Percentiles rank a stretch among this genome's conserved stretches.
phyloP scores from a whole-genome alignment of 2,329 filamentous ascomycete genomes.

The Claviceps spartinae region DNA sequence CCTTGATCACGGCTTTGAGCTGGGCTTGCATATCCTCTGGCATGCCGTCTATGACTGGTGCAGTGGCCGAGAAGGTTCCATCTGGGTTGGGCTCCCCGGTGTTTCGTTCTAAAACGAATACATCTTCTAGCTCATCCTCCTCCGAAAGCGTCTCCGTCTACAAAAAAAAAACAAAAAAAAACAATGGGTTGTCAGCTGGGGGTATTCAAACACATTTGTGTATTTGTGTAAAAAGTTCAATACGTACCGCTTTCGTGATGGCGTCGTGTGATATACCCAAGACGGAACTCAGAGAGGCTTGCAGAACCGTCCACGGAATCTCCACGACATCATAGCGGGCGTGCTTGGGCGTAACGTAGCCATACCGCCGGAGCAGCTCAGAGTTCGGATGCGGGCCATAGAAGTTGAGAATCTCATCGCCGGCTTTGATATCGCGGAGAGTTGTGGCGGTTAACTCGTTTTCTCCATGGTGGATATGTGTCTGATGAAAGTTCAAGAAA shows the following conservation, averaged over 20 bases:
- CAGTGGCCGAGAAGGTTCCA: constrained; percentile 28
- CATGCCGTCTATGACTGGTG: constrained; percentile 24
- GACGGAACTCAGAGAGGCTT: constrained; percentile 27
- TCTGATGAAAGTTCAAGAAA: constrained; percentile 17
- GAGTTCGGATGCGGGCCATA: constrained; percentile 75
- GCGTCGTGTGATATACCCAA: constrained; percentile 24
- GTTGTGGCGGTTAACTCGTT: constrained; percentile 55
- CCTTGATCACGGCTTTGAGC: constrained; percentile 36
- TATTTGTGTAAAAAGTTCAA: constrained; percentile 6
- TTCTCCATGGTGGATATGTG: constrained; percentile 40
- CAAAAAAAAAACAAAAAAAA: neutral
- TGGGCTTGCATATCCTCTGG: constrained; percentile 40
- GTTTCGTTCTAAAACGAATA: constrained; percentile 53
- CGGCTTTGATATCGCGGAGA: constrained; percentile 51
- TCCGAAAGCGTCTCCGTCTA: constrained; percentile 32
- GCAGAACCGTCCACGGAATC: constrained; percentile 48
- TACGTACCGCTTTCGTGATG: constrained; percentile 29
- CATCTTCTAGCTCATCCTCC: constrained; percentile 58
- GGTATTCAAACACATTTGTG: neutral
- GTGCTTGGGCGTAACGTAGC: constrained; percentile 73
- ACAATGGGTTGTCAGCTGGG: neutral
- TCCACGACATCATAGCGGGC: constrained; percentile 73
- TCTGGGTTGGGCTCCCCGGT: constrained; percentile 36
- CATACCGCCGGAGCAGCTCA: constrained; percentile 72
- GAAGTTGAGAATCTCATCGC: constrained; percentile 76